Base-by-base conservation (phyloP, 1,284 basidiomycete species). In the Ustilago lituana region DNA sequence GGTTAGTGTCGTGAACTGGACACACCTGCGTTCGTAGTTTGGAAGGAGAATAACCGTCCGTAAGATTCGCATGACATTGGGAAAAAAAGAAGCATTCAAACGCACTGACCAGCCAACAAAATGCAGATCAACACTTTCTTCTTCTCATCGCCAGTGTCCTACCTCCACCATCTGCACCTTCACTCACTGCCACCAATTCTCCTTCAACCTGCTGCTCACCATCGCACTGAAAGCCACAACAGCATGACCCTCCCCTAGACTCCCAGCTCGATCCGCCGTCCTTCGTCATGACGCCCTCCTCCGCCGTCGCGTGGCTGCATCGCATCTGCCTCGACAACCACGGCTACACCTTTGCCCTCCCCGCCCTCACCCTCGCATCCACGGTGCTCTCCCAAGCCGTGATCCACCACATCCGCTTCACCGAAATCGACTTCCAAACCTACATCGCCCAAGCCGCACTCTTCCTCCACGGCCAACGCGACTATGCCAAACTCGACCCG, bases 341-440 rank as follows among this genome's bases (percentile, higher is more conserved):
- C 11, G 68, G 68, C 43, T 71, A 66, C 39, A 50, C n/a, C 3
- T 36, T 66, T 12, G 53, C 48, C 8, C 45, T 71, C 1, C 62
- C 68, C 3, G 54, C 54, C 19, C 41, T 71, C 26, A 23, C 39
- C 15, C 17, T 68, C 17, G 44, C 51, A 36, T 57, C 66, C 2
- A 48, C 40, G 19, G 41, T 49, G 15, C 38, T 66, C 1, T 56
- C 58, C 1, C 43, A 62, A 15, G 36, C 33, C 37, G 51, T 70
- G 33, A 55, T 74, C 20, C 31, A 33, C 31, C 63, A 52, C 27
- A 49, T 74, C 47, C 44, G 39, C 48, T 74, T 71, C 84, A 98
- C 96, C n/a, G 95, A 99, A 84, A 99, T 99, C 77, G 96, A 99
- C 84, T 98, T 91, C 88, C 87, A 89, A 79, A 95, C 94, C 0